Base-by-base conservation (phyloP, 2,329 filamentous ascomycete species). In the Boeremia exigua region DNA sequence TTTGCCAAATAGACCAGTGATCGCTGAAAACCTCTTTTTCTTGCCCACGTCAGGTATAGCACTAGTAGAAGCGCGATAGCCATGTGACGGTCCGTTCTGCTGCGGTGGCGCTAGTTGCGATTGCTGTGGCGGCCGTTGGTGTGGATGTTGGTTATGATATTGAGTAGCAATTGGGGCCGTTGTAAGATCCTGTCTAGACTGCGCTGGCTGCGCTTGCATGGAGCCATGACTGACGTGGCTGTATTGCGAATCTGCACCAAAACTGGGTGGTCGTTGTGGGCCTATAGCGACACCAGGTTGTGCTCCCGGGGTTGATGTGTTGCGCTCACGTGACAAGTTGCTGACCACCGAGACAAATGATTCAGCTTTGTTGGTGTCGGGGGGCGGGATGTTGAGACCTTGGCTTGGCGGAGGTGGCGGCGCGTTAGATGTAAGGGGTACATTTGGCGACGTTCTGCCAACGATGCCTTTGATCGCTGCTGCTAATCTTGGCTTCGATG, bases 401-500 rank as follows among this genome's bases (percentile, higher is more conserved):
- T 48, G 33, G 4, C 9, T 37, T 28, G 39, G 48, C 4, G 44
- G 28, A 5, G 44, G 30, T 4, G 43, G 32, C 15, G 43, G 48
- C 36, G 47, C 27, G 28, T 34, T 59, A 2, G 59, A 19, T 6
- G 33, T 19, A 29, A 59, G 51, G 43, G 64, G 60, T 6, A 47
- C 42, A 32, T 56, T 61, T 23, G 58, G 39, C 30, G 65, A 62
- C 15, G 58, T 53, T 46, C 69, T 71, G 40, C 67, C 63, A 36
- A 60, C 71, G 23, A 74, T 50, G 14, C 52, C 60, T 59, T 82
- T 84, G 59, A 86, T 81, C n/a, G 85, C 65, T n/a, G 67, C 71
- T 14, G 67, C 61, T n/a, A 74, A 37, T 28, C 65, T 70, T 17
- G 68, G 67, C 23, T 64, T 69, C 0, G 62, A 59, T 8, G 65